Percentiles rank a stretch among this genome's conserved stretches.
Conservation (phyloP, 306 rosid species). For the Hylodesmum podocarpum region DNA sequence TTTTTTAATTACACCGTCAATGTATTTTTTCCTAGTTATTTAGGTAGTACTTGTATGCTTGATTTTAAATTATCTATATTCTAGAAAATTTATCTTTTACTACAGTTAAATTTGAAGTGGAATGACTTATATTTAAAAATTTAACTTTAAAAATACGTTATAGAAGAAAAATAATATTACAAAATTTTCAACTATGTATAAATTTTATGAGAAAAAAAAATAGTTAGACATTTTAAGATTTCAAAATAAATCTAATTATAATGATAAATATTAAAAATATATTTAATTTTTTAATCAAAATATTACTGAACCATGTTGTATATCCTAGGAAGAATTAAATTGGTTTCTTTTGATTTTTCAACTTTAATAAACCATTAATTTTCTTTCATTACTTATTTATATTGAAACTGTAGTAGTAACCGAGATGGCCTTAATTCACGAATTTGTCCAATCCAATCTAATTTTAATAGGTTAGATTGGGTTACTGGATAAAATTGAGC, state of each 20-base stretch:
- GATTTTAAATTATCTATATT: neutral
- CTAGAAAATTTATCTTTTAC: neutral
- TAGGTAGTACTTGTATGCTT: neutral
- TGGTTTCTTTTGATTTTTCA: neutral
- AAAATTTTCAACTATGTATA: neutral
- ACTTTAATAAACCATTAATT: neutral
- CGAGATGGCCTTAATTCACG: too few relatives aligned
- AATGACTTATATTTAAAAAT: neutral
- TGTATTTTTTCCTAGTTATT: too few relatives aligned
- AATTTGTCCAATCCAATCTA: too few relatives aligned
- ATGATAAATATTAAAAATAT: neutral
- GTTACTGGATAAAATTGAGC: too few relatives aligned
- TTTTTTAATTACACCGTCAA: neutral
- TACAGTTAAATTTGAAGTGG: neutral
- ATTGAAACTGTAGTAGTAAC: too few relatives aligned
- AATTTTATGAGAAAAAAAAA: neutral
- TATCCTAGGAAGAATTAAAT: neutral
- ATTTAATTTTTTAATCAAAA: too few relatives aligned
- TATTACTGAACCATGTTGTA: neutral
- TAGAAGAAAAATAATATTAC: neutral
- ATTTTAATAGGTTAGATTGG: too few relatives aligned
- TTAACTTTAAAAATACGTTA: neutral
- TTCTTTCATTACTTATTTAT: neutral
- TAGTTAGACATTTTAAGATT: too few relatives aligned
- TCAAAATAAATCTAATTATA: neutral